These are phyloP conservation scores for Taiozyma onychis DNA, from an alignment of 1,139 yeast genomes.

Conservation along the genomic window DNA sequence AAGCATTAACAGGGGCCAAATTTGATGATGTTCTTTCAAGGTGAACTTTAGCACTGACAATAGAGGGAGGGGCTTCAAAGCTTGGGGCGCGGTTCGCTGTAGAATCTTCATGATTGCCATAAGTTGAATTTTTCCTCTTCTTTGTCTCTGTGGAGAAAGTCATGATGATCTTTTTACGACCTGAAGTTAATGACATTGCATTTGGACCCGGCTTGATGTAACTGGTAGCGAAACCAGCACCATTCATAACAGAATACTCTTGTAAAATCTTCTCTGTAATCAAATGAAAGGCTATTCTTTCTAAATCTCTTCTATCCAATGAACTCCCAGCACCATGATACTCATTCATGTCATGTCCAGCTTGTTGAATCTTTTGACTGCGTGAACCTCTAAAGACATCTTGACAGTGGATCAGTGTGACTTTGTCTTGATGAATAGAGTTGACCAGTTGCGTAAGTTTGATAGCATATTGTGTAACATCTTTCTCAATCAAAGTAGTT, in stretches of 20 bases:
- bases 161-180: constrained; percentile 41
- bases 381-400: constrained; percentile 79
- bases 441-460: constrained; percentile 56
- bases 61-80: constrained; percentile 18
- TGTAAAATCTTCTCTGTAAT: constrained; percentile 61
- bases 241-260: constrained; percentile 69
- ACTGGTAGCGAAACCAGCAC: constrained; percentile 75
- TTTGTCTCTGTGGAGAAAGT: constrained; percentile 28
- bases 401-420: constrained; percentile 76
- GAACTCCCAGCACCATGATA: constrained; percentile 69
- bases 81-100: neutral
- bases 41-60: constrained; percentile 26
- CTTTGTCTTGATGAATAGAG: constrained; percentile 49
- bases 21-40: constrained; percentile 22
- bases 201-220: constrained; percentile 59
- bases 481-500: constrained; percentile 45
- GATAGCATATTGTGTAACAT: constrained; percentile 64
- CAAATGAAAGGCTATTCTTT: constrained; percentile 75
- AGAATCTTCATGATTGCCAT: constrained; percentile 8
- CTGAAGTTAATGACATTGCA: constrained; percentile 42
- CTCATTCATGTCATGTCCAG: constrained; percentile 55
- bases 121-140: constrained; percentile 1
- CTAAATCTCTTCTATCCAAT: constrained; percentile 62
- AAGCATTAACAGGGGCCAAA: constrained; percentile 5
- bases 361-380: constrained; percentile 49